Evolutionary conservation across 768 basidiomycete species (phyloP).

Genomic region (Dioszegia aurantiaca): DNA sequence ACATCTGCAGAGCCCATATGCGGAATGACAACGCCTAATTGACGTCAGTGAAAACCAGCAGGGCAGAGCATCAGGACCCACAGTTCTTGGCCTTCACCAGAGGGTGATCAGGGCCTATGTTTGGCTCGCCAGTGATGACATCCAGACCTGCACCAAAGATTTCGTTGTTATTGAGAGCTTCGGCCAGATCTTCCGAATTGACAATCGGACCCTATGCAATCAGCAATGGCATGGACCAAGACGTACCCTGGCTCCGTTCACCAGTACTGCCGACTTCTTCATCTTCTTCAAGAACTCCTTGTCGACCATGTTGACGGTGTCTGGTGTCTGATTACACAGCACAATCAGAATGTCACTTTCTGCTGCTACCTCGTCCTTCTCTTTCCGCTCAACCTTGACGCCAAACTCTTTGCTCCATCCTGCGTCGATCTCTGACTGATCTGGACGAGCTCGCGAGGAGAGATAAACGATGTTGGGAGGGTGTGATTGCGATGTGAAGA

Average conservation of each 20-base stretch:
- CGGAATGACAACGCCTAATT: slow-evolving; percentile 78
- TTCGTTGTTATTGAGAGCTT: slow-evolving; percentile 70
- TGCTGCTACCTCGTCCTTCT: slow-evolving; percentile 65
- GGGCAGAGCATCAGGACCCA: no score
- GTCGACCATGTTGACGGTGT: slow-evolving; percentile 70
- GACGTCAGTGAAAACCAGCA: no score
- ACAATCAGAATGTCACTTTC: slow-evolving; percentile 83
- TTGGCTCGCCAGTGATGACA: slow-evolving; percentile 88
- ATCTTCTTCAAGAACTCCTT: slow-evolving; percentile 72
- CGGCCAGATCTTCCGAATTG: slow-evolving; percentile 81
- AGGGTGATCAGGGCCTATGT: slow-evolving; percentile 69
- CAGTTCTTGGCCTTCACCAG: slow-evolving; percentile 74
- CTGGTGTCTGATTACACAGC: slow-evolving; percentile 56
- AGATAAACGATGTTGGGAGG: slow-evolving; percentile 41
- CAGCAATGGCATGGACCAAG: background rate
- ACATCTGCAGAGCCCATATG: slow-evolving; percentile 88
- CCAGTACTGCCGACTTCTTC: slow-evolving; percentile 77
- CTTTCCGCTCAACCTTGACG: slow-evolving; percentile 59
- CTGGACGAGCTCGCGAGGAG: slow-evolving; percentile 33
- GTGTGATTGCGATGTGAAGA: slow-evolving; percentile 59
- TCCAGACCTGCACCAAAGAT: slow-evolving; percentile 92
- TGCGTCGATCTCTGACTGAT: slow-evolving; percentile 45
- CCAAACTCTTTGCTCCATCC: slow-evolving; percentile 44
- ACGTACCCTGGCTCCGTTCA: slow-evolving; percentile 73
- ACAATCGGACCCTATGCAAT: slow-evolving; percentile 64